Evolutionary conservation across 495 filamentous ascomycete genomes (phyloP).

Genomic region (Penicillium waksmanii): DNA sequence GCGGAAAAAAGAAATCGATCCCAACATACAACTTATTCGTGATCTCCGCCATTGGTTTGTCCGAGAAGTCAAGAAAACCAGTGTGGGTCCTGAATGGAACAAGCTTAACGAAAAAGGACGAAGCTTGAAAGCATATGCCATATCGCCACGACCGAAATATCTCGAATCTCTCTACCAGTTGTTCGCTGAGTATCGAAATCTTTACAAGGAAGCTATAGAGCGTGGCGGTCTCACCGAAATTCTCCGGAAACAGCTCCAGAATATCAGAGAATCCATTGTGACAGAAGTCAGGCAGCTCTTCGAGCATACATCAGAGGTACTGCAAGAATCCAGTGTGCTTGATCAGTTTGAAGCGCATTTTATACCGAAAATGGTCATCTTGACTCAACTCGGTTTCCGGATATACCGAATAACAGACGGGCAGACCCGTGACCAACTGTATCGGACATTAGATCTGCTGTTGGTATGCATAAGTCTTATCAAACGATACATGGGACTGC

Average conservation of each 20-base stretch:
- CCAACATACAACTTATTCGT: not conserved
- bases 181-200: constrained; percentile 4
- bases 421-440: constrained; percentile 1
- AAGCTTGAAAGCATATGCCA: not conserved
- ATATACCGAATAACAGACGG: constrained; percentile 2
- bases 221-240: not conserved
- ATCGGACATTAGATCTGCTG: constrained; percentile 10
- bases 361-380: constrained; percentile 6
- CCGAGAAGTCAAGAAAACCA: constrained; percentile 7
- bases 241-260: not conserved
- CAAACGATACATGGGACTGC: not conserved
- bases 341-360: constrained; percentile 23
- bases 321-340: constrained; percentile 1
- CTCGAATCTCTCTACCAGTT: not conserved
- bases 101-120: not conserved
- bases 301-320: constrained; percentile 6
- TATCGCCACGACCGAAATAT: constrained; percentile 7
- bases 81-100: constrained; percentile 4
- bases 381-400: constrained; percentile 11
- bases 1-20: not conserved
- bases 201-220: constrained; percentile 11
- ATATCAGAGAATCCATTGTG: constrained; percentile 10
- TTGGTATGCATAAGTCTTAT: not conserved
- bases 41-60: constrained; percentile 9
- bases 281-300: constrained; percentile 11